Conservation (phyloP, 2,329 filamentous ascomycete species). For the Emmonsia crescens region DNA sequence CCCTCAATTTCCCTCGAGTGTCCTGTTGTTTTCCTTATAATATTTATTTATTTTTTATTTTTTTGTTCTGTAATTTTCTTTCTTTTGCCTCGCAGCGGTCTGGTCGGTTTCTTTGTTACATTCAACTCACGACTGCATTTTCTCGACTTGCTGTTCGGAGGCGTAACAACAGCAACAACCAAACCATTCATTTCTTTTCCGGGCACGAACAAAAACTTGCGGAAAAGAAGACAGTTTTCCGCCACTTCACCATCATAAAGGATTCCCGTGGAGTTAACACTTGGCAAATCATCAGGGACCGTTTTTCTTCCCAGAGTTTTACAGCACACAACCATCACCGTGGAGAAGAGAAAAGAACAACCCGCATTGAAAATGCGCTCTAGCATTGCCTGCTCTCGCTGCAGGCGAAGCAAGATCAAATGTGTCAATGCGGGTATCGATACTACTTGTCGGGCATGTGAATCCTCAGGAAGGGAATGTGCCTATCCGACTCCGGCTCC, state of each 20-base stretch:
- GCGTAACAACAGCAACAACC: constrained; percentile 1
- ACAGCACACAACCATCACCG: constrained; percentile 7
- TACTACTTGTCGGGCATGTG: constrained; percentile 63
- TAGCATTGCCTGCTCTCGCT: constrained; percentile 66
- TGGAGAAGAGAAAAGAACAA: constrained; percentile 15
- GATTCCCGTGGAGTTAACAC: not conserved
- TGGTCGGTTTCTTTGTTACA: constrained; percentile 2
- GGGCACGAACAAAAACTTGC: not conserved
- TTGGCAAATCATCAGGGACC: not conserved
- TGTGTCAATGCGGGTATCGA: constrained; percentile 68
- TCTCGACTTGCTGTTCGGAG: not conserved
- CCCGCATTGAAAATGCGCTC: constrained; percentile 52
- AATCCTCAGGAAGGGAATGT: constrained; percentile 60
- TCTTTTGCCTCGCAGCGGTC: not conserved
- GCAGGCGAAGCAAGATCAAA: constrained; percentile 74
- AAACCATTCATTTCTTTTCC: constrained; percentile 8
- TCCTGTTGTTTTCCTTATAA: not conserved
- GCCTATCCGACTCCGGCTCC: constrained; percentile 49
- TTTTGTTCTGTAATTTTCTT: constrained; percentile 2
- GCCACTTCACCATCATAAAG: not conserved
- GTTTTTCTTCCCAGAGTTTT: not conserved
- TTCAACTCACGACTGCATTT: constrained; percentile 2
- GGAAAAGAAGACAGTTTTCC: not conserved
- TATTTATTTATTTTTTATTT: not conserved
- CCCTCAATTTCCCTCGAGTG: not conserved